Evolutionary conservation across 305 asterid species (phyloP).

Genomic region (Plantago rigida): DNA sequence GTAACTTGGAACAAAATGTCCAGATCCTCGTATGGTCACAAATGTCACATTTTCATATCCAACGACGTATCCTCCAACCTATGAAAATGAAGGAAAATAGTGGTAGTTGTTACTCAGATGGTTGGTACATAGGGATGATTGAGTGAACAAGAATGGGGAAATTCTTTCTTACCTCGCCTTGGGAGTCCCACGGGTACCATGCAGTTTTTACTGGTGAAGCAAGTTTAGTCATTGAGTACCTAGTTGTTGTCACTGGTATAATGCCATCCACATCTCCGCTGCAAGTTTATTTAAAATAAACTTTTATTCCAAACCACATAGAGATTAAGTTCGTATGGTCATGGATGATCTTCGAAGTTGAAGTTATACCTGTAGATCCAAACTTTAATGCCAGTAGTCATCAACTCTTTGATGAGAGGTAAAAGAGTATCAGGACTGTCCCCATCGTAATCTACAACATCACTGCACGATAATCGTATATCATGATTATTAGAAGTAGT

Average conservation of each 20-base stretch:
- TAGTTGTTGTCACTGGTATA: conserved; percentile 45
- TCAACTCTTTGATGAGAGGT: conserved; percentile 38
- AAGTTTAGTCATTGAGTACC: conserved; percentile 37
- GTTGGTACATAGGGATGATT: too few relatives aligned
- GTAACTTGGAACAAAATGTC: conserved; percentile 65
- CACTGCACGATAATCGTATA: background rate
- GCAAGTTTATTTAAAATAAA: background rate
- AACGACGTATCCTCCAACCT: conserved; percentile 38
- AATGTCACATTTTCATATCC: conserved; percentile 51
- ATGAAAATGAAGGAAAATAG: too few relatives aligned
- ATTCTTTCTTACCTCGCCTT: conserved; percentile 32
- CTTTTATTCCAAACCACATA: too few relatives aligned
- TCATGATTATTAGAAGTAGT: too few relatives aligned
- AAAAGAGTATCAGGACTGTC: conserved; percentile 26
- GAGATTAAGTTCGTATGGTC: too few relatives aligned
- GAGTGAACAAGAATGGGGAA: too few relatives aligned
- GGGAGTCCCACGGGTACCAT: conserved; percentile 49
- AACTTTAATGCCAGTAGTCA: conserved; percentile 34
- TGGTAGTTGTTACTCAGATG: too few relatives aligned
- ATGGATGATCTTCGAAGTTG: too few relatives aligned
- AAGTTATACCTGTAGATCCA: conserved; percentile 41
- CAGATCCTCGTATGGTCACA: conserved; percentile 47
- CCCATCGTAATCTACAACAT: background rate
- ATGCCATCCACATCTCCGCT: conserved; percentile 44
- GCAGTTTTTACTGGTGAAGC: conserved; percentile 32